These are phyloP conservation scores for Schizosaccharomyces japonicus DNA, from an alignment of 805 yeast genomes.

Conservation along the genomic window DNA sequence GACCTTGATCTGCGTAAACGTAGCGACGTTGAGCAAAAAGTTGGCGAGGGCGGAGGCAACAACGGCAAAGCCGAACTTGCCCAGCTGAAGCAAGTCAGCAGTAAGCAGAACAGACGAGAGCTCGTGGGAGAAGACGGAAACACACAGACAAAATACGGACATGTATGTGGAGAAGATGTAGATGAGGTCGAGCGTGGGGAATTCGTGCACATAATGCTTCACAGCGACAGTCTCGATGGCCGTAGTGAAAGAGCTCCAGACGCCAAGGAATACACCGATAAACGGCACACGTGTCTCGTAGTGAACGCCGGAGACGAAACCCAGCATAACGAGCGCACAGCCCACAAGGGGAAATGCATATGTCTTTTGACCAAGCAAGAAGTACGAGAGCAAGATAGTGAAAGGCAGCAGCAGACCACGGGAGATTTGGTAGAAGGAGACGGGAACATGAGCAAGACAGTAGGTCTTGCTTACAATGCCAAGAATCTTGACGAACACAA, in stretches of 20 bases:
- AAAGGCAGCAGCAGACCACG: conserved; percentile 5
- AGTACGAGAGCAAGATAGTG: not conserved
- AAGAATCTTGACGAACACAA: not conserved
- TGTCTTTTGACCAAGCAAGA: not conserved
- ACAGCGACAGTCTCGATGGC: conserved; percentile 4
- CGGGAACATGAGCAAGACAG: conserved; percentile 3
- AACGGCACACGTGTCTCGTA: not conserved
- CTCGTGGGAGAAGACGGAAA: conserved; percentile 2
- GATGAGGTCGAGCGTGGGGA: not conserved
- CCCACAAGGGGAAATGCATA: not conserved
- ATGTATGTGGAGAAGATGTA: not conserved
- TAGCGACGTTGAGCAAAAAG: conserved; percentile 2
- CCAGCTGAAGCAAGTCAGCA: not conserved
- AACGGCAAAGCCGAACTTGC: not conserved
- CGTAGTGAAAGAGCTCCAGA: conserved; percentile 5
- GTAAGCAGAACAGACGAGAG: not conserved
- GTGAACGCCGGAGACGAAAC: conserved; percentile 4
- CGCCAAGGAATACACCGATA: conserved; percentile 3
- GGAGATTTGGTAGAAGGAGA: conserved; percentile 5
- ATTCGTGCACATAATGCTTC: conserved; percentile 3
- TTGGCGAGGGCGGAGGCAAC: not conserved
- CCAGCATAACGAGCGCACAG: not conserved
- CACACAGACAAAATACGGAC: not conserved
- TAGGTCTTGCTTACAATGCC: conserved; percentile 3
- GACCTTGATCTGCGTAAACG: conserved; percentile 5